phyloP scores from a whole-genome alignment of 306 rosid genomes.

The Coriaria nepalensis region DNA sequence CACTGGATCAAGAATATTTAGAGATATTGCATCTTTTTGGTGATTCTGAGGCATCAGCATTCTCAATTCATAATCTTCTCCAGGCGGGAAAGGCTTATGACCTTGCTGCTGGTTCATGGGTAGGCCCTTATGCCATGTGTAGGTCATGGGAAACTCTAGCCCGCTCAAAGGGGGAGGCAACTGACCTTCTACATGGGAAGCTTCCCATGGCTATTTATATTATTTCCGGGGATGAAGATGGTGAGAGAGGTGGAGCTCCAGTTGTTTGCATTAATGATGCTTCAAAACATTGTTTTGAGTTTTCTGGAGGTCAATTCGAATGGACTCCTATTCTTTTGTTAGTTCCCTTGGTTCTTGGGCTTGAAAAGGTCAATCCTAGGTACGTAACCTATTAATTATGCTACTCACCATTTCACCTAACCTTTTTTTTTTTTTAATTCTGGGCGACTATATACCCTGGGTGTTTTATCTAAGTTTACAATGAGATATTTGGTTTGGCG shows the following conservation, averaged over 20 bases:
- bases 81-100: constrained; percentile 74
- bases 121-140: constrained; percentile 99
- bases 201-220: constrained; percentile 88
- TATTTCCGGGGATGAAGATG: constrained; percentile 97
- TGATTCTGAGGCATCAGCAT: constrained; percentile 57
- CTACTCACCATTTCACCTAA: neutral
- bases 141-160: constrained; percentile 87
- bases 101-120: constrained; percentile 94
- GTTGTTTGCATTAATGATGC: constrained; percentile 85
- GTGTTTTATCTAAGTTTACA: too few relatives aligned
- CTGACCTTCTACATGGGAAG: constrained; percentile 37
- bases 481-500: too few relatives aligned
- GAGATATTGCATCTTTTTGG: constrained; percentile 64
- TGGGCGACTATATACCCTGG: too few relatives aligned
- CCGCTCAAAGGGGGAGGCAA: constrained; percentile 31
- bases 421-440: too few relatives aligned
- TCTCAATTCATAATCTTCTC: constrained; percentile 86
- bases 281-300: constrained; percentile 55
- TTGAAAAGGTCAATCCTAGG: constrained; percentile 90
- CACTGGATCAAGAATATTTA: constrained; percentile 52
- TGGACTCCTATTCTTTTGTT: constrained; percentile 89
- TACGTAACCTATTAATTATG: constrained; percentile 18
- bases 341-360: constrained; percentile 99
- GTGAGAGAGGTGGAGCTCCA: constrained; percentile 98
- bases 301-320: constrained; percentile 31